phyloP scores from a whole-genome alignment of 768 basidiomycete species.

The Pilatotrama ljubarskyi region DNA sequence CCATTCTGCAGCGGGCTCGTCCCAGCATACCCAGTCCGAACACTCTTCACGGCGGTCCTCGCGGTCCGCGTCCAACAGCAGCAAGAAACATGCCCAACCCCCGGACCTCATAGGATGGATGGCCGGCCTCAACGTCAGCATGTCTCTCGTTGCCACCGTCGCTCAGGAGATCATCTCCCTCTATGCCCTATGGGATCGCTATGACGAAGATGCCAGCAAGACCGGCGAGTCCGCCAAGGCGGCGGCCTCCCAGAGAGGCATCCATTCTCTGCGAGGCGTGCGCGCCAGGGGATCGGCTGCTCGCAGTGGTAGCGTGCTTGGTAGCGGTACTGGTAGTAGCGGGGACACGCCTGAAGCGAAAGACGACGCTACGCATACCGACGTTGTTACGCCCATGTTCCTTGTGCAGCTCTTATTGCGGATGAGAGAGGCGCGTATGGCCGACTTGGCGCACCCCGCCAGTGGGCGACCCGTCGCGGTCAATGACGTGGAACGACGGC shows the following conservation, averaged over 20 bases:
- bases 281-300: constrained; percentile 20
- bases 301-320: constrained; percentile 29
- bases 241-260: neutral
- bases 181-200: constrained; percentile 87
- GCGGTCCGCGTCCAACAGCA: constrained; percentile 40
- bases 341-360: constrained; percentile 30
- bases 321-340: constrained; percentile 29
- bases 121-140: constrained; percentile 81
- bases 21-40: constrained; percentile 18
- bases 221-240: constrained; percentile 23
- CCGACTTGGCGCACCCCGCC: constrained; percentile 53
- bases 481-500: too few species aligned
- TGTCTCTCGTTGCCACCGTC: constrained; percentile 78
- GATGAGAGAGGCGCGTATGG: constrained; percentile 68
- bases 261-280: constrained; percentile 5
- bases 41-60: constrained; percentile 53
- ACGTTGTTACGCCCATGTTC: constrained; percentile 55
- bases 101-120: constrained; percentile 83
- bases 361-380: constrained; percentile 17
- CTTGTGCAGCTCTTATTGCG: constrained; percentile 56
- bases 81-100: constrained; percentile 36
- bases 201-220: constrained; percentile 59
- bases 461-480: constrained; percentile 54
- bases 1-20: constrained; percentile 3
- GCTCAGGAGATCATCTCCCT: constrained; percentile 89